phyloP scores from a whole-genome alignment of 768 basidiomycete species.

The Tylopilus rubrobrunneus region DNA sequence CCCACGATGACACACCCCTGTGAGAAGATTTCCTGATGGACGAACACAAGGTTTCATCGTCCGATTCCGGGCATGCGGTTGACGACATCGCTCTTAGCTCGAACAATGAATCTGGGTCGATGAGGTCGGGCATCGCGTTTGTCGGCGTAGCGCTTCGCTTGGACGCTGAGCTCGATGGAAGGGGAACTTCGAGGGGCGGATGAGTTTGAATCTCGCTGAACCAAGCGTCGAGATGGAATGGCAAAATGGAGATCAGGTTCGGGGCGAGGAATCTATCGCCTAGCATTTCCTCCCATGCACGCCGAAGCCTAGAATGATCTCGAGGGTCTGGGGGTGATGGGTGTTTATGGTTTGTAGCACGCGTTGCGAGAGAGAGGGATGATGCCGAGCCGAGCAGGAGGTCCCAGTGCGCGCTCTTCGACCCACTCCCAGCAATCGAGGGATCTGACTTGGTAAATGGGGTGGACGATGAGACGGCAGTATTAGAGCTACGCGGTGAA shows the following conservation, averaged over 20 bases:
- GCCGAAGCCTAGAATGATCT: slow-evolving; percentile 59
- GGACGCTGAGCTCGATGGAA: slow-evolving; percentile 49
- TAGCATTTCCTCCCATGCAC: slow-evolving; percentile 69
- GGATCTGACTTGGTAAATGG: slow-evolving; percentile 24
- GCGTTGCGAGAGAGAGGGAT: slow-evolving; percentile 20
- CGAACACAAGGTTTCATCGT: slow-evolving; percentile 23
- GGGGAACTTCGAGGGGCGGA: slow-evolving; percentile 45
- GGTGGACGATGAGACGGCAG: slow-evolving; percentile 18
- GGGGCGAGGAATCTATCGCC: slow-evolving; percentile 51
- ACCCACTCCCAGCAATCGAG: slow-evolving; percentile 12
- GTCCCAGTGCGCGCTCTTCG: slow-evolving; percentile 13
- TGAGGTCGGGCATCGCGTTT: slow-evolving; percentile 16
- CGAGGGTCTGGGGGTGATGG: slow-evolving; percentile 41
- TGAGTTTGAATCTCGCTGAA: slow-evolving; percentile 53
- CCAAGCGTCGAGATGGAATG: slow-evolving; percentile 59
- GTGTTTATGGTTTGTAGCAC: slow-evolving; percentile 7
- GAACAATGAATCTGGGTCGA: slow-evolving; percentile 31
- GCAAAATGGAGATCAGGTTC: slow-evolving; percentile 54
- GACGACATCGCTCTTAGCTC: slow-evolving; percentile 29
- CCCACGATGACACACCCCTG: slow-evolving; percentile 40
- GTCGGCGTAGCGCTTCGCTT: slow-evolving; percentile 17
- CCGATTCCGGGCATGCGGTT: slow-evolving; percentile 20
- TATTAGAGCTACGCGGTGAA: slow-evolving; percentile 28
- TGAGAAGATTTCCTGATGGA: slow-evolving; percentile 18
- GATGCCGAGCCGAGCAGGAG: slow-evolving; percentile 14